Evolutionary conservation across 2,329 filamentous ascomycete species (phyloP), one percentile per base, ranked within the genome.

Genomic region (Botrytis fabae): DNA sequence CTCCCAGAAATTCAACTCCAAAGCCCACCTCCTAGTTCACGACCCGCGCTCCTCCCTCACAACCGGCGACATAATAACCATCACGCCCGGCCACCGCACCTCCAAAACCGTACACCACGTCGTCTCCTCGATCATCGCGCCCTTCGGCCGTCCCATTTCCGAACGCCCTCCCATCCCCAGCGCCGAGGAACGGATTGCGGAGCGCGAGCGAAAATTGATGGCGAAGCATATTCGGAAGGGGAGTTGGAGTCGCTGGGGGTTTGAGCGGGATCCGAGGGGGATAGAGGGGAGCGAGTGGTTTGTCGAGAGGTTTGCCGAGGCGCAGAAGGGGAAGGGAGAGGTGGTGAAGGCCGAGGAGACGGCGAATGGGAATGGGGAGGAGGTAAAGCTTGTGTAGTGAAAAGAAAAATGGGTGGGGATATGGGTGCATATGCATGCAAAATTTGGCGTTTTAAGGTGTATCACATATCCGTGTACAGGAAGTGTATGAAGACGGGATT

Each of bases 31-130:
- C 80, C 88, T 95, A 44, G 92, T 95, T 54, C 92, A 94, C 84
- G 93, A 96, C 82, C 93, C 93, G 42, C 89, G 89, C 81, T 88
- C 90, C 77, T 94, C 92, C 40, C 86, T 94, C 54, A 87, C 90
- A 73, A 87, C 88, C 69, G 93, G 93, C 80, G 93, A 96, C 81
- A 88, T 95, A 4, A 89, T 96, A 42, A 86, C 89, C 75, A 92
- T 95, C 78, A 85, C 86, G 12, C 86, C 89, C 8, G 90, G 90
- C 73, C 90, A 87, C 86, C 88, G 89, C 70, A 88, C 88, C 10
- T 90, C 88, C 59, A 89, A 89, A 75, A 84, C 85, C 75, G 93
- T 95, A 78, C 88, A 89, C 40, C 92, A 95, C 78, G 90, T 95
- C 51, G 90, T 96, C 42, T 90, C 91, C 76, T 85, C 87, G 75